Evolutionary conservation across 2,329 filamentous ascomycete genomes (phyloP), one percentile per base, ranked within the genome.

Genomic region (Cryphonectria carpinicola): DNA sequence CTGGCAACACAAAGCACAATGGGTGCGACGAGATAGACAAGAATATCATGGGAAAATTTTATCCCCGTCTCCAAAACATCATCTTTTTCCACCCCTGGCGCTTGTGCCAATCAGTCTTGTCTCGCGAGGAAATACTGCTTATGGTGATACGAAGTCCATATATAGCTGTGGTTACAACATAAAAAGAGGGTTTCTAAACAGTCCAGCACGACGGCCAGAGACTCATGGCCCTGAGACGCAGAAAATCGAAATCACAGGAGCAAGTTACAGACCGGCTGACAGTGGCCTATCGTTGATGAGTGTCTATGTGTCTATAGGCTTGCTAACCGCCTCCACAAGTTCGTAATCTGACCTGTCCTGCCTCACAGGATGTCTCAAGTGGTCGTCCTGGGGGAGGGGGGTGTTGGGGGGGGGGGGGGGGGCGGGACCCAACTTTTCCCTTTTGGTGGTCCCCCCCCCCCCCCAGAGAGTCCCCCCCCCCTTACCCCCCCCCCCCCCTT

Each of bases 11-110:
- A n/a, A 37, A 6, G 14, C 10, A 17, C 39, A 22, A 39, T 39
- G 10, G 17, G 32, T 61, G 58, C 58, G 35, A 39, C 58, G 58
- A 37, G 35, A 61, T 61, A 61, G 58, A 61, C 58, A 39, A 61
- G 58, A 61, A 61, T 32, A 61, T 39, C 35, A 25, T n/a, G 58
- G 58, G 32, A 39, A 35, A 39, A 22, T 4, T 39, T 39, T 13
- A 14, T 61, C 32, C 17, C 6, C 32, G 32, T 39, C 58, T 7
- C 56, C 58, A 28, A n/a, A 61, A 39, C 4, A 19, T 58, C 28
- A 28, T 28, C 13, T 3, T 13, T 54, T 13, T 2, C 43, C 43
- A 46, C 10, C n/a, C 10, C 52, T 54, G 25, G 52, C 52, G 3
- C 52, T 28, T 56, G 25, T 28, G 52, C 52, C 25, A 19, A 17